Evolutionary conservation across 495 filamentous ascomycete genomes (phyloP), one percentile per base, ranked within the genome.

Genomic region (Neurospora tetraspora): DNA sequence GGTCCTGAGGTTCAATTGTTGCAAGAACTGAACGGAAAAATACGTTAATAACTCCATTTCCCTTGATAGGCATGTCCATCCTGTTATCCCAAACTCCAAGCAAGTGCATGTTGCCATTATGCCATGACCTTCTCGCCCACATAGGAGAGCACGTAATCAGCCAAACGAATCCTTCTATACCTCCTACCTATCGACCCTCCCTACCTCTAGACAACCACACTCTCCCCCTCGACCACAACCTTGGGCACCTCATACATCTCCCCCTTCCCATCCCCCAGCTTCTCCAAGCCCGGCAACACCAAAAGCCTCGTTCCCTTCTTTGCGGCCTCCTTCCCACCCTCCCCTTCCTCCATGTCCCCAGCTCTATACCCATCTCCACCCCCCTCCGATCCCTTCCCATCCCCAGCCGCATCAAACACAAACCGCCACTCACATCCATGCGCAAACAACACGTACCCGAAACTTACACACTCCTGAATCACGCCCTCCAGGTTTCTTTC

Each of bases 371-470:
- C 34, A 34, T 34, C n/a, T n/a, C n/a, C n/a, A n/a, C 5, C 27
- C 16, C 6, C 14, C 8, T 6, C 23, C 12, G 1, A 0, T 3
- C n/a, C n/a, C 9, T 20, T 5, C 9, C 9, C n/a, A 14, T 34
- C 7, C 23, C 12, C 53, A 59, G 23, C 12, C 0, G 5, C 14
- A 18, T 65, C 53, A 18, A 65, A 34, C 16, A 72, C 42, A 71
- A 81, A 80, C 27, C 68, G 71, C 72, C 78, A 82, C 34, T 79
- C 80, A 9, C 71, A 74, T 4, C 79, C 79, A 39, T 81, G 77
- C 8, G 81, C 82, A 36, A 82, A 77, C 23, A 82, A 47, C 6
- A 78, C 20, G 68, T 82, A 82, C 5, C 79, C 81, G 61, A 81
- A 77, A 69, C 75, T 77, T 47, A 74, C 73, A 36, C 73, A 78